These are phyloP conservation scores for Urtica urens DNA, from an alignment of 306 rosid species.

Conservation along the genomic window DNA sequence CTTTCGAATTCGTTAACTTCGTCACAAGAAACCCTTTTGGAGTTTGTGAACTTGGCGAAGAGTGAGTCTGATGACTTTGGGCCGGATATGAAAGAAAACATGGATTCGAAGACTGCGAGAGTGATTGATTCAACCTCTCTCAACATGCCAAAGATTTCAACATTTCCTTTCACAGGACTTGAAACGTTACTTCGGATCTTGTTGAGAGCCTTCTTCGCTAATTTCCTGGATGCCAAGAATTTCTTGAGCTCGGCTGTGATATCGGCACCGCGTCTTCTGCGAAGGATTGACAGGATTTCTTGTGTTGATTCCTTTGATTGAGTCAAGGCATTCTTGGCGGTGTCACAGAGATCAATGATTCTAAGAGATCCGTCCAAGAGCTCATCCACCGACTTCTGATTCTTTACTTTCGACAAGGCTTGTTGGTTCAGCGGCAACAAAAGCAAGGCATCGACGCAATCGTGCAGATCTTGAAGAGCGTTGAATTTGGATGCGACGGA, in stretches of 20 bases:
- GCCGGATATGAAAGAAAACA: conserved; percentile 21
- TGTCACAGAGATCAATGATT: conserved; percentile 18
- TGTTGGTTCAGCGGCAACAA: conserved; percentile 22
- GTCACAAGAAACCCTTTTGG: conserved; percentile 2
- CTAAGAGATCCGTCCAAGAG: conserved; percentile 26
- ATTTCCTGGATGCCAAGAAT: conserved; percentile 18
- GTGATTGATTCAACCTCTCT: conserved; percentile 20
- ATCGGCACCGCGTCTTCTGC: conserved; percentile 15
- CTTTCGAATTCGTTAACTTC: conserved; percentile 9
- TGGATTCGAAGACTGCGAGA: conserved; percentile 17
- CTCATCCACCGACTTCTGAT: conserved; percentile 21
- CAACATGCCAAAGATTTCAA: conserved; percentile 14
- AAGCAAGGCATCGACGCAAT: conserved; percentile 27
- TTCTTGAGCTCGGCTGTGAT: conserved; percentile 13
- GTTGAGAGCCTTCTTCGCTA: conserved; percentile 15
- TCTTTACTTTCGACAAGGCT: conserved; percentile 17
- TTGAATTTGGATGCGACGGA: conserved; percentile 18
- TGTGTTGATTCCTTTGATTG: conserved; percentile 13
- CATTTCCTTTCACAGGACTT: neutral
- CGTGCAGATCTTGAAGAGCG: conserved; percentile 27
- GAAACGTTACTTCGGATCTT: neutral
- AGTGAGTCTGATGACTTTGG: conserved; percentile 16
- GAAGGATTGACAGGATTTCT: conserved; percentile 18
- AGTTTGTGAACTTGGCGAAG: conserved; percentile 9
- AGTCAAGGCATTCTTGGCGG: conserved; percentile 16